Conservation (phyloP, 164 flowering plant species). For the Aristolochia californica region DNA sequence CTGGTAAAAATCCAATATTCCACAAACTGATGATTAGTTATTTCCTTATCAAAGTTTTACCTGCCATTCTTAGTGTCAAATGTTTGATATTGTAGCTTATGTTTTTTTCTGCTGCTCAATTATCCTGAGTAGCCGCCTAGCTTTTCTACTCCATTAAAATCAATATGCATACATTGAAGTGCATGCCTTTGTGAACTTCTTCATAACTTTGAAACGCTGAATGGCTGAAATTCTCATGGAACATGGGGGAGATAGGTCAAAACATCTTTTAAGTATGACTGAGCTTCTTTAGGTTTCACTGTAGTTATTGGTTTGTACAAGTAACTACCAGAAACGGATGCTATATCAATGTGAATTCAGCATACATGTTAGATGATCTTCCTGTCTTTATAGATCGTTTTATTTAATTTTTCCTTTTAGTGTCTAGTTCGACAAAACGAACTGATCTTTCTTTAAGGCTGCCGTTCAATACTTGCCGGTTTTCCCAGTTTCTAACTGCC, state of each 20-base stretch:
- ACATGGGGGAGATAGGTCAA: too few relatives aligned
- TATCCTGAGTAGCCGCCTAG: background rate
- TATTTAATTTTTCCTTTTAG: background rate
- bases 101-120: background rate
- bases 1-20: slow-evolving; percentile 30
- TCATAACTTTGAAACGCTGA: too few relatives aligned
- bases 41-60: background rate
- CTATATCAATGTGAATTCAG: too few relatives aligned
- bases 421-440: too few relatives aligned
- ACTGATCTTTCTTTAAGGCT: background rate
- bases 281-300: too few relatives aligned
- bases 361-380: background rate
- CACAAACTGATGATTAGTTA: background rate
- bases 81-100: background rate
- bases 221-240: too few relatives aligned
- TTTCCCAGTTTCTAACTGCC: background rate
- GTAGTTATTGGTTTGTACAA: too few relatives aligned
- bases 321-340: too few relatives aligned
- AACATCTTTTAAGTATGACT: too few relatives aligned
- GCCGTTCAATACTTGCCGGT: background rate
- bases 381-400: background rate
- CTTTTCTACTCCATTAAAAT: background rate
- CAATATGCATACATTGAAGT: background rate
- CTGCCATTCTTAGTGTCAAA: background rate
- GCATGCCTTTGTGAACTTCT: background rate